phyloP scores from a whole-genome alignment of 176 grass and related monocot species.

The Saccharum spontaneum region DNA sequence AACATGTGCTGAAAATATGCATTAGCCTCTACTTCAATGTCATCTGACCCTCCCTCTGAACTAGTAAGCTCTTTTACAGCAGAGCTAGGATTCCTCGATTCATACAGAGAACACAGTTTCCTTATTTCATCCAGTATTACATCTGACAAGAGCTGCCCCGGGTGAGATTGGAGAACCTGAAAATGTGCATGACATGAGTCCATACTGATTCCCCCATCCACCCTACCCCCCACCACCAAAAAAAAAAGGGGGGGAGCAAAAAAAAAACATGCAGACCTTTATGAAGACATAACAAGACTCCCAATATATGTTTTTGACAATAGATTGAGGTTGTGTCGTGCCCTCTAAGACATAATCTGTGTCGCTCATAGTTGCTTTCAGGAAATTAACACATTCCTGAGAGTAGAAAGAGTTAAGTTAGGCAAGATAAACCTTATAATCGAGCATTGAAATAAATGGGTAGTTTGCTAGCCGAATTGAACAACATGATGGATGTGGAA shows the following conservation, averaged over 20 bases:
- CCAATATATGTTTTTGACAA: constrained; percentile 48
- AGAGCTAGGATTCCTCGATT: constrained; percentile 36
- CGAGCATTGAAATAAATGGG: constrained; percentile 13
- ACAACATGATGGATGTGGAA: constrained; percentile 3
- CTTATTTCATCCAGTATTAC: constrained; percentile 64
- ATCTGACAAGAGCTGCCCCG: constrained; percentile 54
- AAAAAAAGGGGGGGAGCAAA: not conserved
- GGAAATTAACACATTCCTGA: constrained; percentile 65
- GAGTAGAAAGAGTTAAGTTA: constrained; percentile 16
- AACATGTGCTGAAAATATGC: constrained; percentile 88
- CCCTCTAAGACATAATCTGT: constrained; percentile 36
- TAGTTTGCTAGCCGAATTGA: constrained; percentile 16
- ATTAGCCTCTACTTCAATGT: constrained; percentile 67
- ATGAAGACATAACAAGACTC: constrained; percentile 65
- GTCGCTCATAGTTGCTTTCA: constrained; percentile 57
- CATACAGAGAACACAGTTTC: constrained; percentile 41
- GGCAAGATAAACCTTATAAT: constrained; percentile 6
- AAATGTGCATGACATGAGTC: constrained; percentile 19
- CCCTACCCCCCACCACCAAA: not conserved
- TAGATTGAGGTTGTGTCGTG: constrained; percentile 27
- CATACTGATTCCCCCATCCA: not conserved
- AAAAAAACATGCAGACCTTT: constrained; percentile 42
- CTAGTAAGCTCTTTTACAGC: constrained; percentile 29
- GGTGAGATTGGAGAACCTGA: constrained; percentile 68
- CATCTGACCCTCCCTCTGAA: constrained; percentile 54